Base-by-base conservation (phyloP, 2,329 filamentous ascomycete genomes). In the Arthrobotrys sinensis region DNA sequence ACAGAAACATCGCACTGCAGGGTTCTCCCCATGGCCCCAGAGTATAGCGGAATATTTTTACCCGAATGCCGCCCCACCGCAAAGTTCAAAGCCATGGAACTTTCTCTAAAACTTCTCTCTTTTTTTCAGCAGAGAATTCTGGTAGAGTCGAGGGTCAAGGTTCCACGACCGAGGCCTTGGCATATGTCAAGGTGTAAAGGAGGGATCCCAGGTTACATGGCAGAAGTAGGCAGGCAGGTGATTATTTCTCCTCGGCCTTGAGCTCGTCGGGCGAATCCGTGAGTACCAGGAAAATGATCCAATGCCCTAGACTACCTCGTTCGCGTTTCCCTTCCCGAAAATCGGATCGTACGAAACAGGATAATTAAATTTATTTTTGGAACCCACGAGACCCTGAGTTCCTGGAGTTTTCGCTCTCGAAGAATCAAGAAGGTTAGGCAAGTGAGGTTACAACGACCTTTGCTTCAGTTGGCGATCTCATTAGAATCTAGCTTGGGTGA, bases 391-490 rank as follows among this genome's bases (percentile, higher is more conserved):
- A 50, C n/a, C 11, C 3, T 8, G 38, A 57, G 21, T 48, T 57
- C 19, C 4, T 43, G 32, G 21, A 12, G 12, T 21, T 48, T 48
- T 48, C 1, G 10, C 21, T 19, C 11, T 10, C 40, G 7, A 46
- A 14, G 7, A 55, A 36, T 14, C 16, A 38, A 32, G 24, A 32
- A 65, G 57, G 36, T 53, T 34, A 24, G 43, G 34, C 38, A 52
- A 38, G 10, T 55, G 52, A 71, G 52, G 75, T 78, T 78, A 43
- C 75, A 78, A 72, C n/a, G 28, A 55, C 21, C 19, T 43, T 53
- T 52, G 32, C 36, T 45, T 53, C 50, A 45, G 5, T 16, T 40
- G 66, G 34, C 32, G 67, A 72, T 78, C 75, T 16, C 40, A 21
- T 24, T 68, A n/a, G 32, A 68, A 67, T 46, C 8, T 21, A 63